A percentile compares a stretch with the other conserved stretches of the same genome.
Evolutionary conservation across 1,284 basidiomycete species (phyloP).

Genomic region (Entoloma clypeatum): DNA sequence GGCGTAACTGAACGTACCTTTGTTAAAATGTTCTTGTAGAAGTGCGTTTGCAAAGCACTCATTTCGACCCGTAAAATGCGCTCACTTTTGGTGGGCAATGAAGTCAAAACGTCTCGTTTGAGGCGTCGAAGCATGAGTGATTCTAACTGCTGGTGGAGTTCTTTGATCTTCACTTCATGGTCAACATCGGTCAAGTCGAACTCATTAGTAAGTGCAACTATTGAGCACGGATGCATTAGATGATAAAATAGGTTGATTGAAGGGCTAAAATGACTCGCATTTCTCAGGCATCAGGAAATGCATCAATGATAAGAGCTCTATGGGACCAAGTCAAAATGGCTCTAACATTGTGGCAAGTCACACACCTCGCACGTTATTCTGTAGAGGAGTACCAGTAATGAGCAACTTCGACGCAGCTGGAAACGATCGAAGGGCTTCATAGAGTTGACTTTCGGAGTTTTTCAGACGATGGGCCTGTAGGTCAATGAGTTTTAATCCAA

Average conservation of each 20-base stretch:
- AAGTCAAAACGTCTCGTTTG: conserved; percentile 97
- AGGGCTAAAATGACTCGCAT: conserved; percentile 52
- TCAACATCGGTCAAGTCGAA: conserved; percentile 93
- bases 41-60: conserved; percentile 95
- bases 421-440: conserved; percentile 91
- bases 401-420: conserved; percentile 88
- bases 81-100: conserved; percentile 96
- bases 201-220: conserved; percentile 84
- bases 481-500: conserved; percentile 7
- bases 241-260: conserved; percentile 5
- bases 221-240: conserved; percentile 12
- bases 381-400: conserved; percentile 97
- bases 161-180: conserved; percentile 93
- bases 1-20: conserved; percentile 50
- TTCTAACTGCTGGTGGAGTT: conserved; percentile 90
- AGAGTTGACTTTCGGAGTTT: conserved; percentile 96
- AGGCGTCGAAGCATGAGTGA: conserved; percentile 93
- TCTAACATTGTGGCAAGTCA: conserved; percentile 10
- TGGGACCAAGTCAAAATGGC: conserved; percentile 6
- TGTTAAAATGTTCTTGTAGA: conserved; percentile 99
- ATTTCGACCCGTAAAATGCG: conserved; percentile 97
- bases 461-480: conserved; percentile 91
- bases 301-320: conserved; percentile 94
- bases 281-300: conserved; percentile 99
- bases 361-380: conserved; percentile 97